These are phyloP conservation scores for Botrytis medusae DNA, from an alignment of 2,329 filamentous ascomycete genomes.

Conservation along the genomic window DNA sequence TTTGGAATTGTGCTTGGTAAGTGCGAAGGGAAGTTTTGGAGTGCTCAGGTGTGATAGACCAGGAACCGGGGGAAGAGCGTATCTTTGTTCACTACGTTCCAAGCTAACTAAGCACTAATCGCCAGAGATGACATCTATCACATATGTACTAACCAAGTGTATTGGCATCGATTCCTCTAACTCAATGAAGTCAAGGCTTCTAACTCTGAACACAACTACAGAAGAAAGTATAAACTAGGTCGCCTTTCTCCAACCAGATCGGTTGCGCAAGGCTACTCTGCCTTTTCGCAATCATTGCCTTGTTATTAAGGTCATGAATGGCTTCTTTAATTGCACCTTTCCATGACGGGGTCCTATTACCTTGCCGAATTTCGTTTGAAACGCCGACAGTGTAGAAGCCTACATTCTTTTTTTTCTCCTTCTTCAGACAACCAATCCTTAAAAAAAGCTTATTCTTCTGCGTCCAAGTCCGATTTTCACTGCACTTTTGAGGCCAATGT, in stretches of 20 bases:
- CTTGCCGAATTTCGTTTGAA: background rate
- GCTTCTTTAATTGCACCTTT: background rate
- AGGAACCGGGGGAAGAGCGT: background rate
- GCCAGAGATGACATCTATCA: background rate
- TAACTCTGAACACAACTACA: background rate
- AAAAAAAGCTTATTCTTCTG: background rate
- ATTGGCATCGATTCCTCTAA: background rate
- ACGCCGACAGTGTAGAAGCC: background rate
- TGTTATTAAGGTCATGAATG: background rate
- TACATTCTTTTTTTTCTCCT: background rate
- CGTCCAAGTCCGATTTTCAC: background rate
- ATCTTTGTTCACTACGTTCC: background rate
- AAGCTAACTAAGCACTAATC: background rate
- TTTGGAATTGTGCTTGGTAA: background rate
- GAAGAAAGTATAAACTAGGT: background rate
- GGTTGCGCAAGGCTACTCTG: background rate
- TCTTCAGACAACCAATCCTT: background rate
- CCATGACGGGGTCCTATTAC: background rate
- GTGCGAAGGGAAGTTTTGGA: background rate
- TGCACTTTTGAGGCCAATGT: background rate
- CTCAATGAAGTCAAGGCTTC: background rate
- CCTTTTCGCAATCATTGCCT: background rate
- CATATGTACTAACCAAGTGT: background rate
- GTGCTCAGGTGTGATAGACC: background rate
- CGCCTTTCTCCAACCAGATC: background rate